These are phyloP conservation scores for Colletotrichum tropicicola DNA, from an alignment of 2,329 filamentous ascomycete genomes.

Conservation along the genomic window DNA sequence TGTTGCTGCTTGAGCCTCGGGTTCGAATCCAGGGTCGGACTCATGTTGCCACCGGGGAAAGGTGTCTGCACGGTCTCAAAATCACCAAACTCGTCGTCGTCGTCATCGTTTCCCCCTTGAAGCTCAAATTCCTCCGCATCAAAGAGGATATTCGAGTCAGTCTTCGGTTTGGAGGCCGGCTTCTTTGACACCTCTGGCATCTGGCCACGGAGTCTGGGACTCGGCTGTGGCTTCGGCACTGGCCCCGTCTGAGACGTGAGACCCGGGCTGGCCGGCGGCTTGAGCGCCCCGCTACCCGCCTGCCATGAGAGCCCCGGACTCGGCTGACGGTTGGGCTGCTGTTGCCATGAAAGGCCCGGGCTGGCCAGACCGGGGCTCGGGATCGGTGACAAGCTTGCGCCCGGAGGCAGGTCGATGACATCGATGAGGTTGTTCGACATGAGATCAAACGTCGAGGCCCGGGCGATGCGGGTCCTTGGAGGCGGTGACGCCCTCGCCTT, in stretches of 20 bases:
- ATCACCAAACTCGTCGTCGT: conserved; percentile 66
- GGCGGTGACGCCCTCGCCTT: conserved; percentile 31
- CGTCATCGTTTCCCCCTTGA: conserved; percentile 47
- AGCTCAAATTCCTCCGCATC: conserved; percentile 68
- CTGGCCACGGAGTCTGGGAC: conserved; percentile 29
- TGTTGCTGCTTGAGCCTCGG: conserved; percentile 33
- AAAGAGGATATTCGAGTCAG: conserved; percentile 69
- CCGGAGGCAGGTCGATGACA: conserved; percentile 35
- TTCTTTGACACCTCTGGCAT: background rate
- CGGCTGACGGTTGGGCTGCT: conserved; percentile 1
- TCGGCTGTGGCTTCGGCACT: conserved; percentile 33
- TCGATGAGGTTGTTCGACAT: conserved; percentile 62
- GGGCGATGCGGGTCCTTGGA: conserved; percentile 43
- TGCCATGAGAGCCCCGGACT: conserved; percentile 6
- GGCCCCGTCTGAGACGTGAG: conserved; percentile 3
- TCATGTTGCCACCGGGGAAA: conserved; percentile 10
- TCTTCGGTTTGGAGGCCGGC: conserved; percentile 6
- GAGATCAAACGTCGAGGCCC: conserved; percentile 62
- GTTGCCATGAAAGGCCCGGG: background rate
- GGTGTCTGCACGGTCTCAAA: conserved; percentile 58
- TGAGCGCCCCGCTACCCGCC: background rate
- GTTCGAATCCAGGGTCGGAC: conserved; percentile 20
- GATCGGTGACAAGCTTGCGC: conserved; percentile 14
- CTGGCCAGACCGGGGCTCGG: conserved; percentile 16
- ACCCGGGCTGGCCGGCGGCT: conserved; percentile 2